Percentiles rank a stretch among this genome's conserved stretches.
Conservation (phyloP, 2,329 filamentous ascomycete species). For the Cercospora zeae-maydis region DNA sequence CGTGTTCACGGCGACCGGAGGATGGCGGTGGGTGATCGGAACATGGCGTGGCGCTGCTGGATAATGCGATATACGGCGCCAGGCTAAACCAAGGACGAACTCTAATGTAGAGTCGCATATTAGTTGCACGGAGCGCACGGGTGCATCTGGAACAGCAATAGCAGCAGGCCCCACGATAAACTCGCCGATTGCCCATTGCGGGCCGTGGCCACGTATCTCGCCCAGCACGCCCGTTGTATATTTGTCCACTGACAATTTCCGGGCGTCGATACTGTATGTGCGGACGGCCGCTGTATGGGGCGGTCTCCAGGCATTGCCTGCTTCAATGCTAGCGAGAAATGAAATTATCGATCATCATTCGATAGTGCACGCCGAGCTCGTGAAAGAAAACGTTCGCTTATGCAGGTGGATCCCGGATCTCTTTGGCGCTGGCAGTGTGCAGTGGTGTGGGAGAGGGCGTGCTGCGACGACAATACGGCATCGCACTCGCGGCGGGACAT, state of each 20-base stretch:
- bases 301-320: constrained; percentile 12
- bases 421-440: background rate
- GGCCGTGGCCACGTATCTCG: background rate
- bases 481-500: background rate
- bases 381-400: constrained; percentile 7
- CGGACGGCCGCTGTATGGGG: background rate
- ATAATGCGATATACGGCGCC: background rate
- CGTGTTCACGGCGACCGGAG: background rate
- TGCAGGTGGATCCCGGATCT: constrained; percentile 10
- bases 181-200: background rate
- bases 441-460: no score
- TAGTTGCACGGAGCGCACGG: background rate
- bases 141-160: background rate
- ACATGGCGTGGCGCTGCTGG: background rate
- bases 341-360: constrained; percentile 2
- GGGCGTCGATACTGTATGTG: background rate
- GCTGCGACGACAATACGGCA: background rate
- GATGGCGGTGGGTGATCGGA: background rate
- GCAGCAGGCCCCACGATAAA: constrained; percentile 9
- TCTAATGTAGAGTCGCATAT: background rate
- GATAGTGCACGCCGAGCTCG: constrained; percentile 12
- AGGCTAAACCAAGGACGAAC: background rate
- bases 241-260: background rate
- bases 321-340: constrained; percentile 13
- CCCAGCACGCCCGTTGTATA: background rate